Conservation (phyloP, 2,329 filamentous ascomycete species). For the Fusarium sp. region DNA sequence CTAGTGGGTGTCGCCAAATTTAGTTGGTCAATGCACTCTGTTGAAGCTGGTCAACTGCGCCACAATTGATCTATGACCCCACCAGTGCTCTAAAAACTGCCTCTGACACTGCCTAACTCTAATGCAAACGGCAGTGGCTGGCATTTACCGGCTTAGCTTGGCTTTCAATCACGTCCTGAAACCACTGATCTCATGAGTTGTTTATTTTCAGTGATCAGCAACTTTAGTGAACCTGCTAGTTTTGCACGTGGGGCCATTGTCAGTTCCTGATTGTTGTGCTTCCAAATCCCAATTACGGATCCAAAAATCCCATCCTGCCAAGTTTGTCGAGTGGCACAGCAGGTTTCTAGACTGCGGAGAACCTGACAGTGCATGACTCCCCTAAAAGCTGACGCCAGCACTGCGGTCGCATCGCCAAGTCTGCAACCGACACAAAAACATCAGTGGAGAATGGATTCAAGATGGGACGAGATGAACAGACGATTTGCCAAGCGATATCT, state of each 20-base stretch:
- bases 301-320: neutral
- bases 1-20: neutral
- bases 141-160: neutral
- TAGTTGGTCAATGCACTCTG: neutral
- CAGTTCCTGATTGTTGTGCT: neutral
- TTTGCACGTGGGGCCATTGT: neutral
- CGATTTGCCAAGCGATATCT: constrained; percentile 2
- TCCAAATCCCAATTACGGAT: neutral
- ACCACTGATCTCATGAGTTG: neutral
- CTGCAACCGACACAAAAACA: neutral
- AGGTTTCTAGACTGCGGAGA: neutral
- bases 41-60: neutral
- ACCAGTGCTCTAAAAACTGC: neutral
- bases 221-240: neutral
- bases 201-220: neutral
- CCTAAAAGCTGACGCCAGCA: neutral
- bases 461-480: neutral
- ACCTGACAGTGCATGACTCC: neutral
- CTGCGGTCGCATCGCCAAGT: neutral
- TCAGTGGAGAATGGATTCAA: neutral
- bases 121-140: neutral
- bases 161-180: neutral
- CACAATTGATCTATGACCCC: neutral
- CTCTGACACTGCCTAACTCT: neutral
- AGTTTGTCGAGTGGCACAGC: neutral